Evolutionary conservation across 345 rosid genomes (phyloP), one percentile per base, ranked within the genome.

Genomic region (Euphorbia tirucalli): DNA sequence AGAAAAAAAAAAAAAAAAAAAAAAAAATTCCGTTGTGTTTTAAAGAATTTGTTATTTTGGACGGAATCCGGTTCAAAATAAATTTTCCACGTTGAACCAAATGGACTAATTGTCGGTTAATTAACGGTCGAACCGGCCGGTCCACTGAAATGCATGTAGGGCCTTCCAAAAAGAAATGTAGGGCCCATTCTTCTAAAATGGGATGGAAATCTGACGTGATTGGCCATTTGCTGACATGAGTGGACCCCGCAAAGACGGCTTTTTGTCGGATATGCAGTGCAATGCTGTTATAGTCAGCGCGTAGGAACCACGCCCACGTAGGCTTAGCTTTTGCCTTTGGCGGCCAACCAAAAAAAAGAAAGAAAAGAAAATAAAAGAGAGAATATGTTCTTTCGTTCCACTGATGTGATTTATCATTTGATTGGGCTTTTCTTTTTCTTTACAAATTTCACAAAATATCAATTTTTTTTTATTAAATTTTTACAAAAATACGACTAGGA

Each of bases 341-440:
- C 68, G 78, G 79, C 78, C 54, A 75, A 22, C 61, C 27, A 61
- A 62, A 19, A 50, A 18, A 63, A 21, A n/a, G 48, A 75, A 22
- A 59, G 31, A 62, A 59, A 19, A 57, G 14, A 67, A 25, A 49
- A 24, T 25, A 28, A 30, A 28, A 57, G 24, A 52, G 35, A 66
- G 94, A 86, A 89, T 89, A 86, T 81, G 86, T 89, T 86, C 88
- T 32, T 54, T 63, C n/a, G 24, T 69, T 58, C 76, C 77, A 76
- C 71, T 71, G 79, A 78, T 60, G 19, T 73, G 59, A 21, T 30
- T 3, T 65, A 43, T 65, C 55, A 24, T 43, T 35, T 65, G 11
- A 65, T 37, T 61, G 14, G 6, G 11, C 2, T 22, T 35, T 1
- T 21, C 11, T 52, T 48, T 48, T 15, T 48, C n/a, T 18, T 48